Evolutionary conservation across 2,329 filamentous ascomycete genomes (phyloP).

Genomic region (Dendryphion nanum): DNA sequence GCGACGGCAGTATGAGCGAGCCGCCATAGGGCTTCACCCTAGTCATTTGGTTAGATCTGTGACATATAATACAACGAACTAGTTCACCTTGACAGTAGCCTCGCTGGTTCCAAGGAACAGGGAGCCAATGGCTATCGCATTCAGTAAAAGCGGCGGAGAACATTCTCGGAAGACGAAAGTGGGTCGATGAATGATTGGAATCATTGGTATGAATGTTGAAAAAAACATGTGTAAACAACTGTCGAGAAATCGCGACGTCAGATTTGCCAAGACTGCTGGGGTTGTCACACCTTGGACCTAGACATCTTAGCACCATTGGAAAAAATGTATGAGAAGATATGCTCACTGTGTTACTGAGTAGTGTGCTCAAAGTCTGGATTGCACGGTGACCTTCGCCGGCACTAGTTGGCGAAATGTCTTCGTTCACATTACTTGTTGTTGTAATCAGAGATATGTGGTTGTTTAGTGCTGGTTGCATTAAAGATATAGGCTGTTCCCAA

Average conservation of each 20-base stretch:
- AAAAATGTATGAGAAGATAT: too few species aligned
- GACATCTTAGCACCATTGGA: too few species aligned
- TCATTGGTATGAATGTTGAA: conserved; percentile 1
- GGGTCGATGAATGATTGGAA: conserved; percentile 1
- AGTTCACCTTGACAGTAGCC: neutral
- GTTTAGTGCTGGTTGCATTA: too few species aligned
- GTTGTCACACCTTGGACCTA: conserved; percentile 1
- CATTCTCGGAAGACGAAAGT: conserved; percentile 3
- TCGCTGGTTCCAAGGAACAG: conserved; percentile 2
- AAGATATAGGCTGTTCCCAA: too few species aligned
- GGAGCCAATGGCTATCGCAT: conserved; percentile 3
- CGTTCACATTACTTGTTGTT: too few species aligned
- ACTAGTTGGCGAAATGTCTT: too few species aligned
- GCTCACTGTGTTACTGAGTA: too few species aligned
- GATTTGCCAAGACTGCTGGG: neutral
- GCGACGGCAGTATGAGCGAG: neutral
- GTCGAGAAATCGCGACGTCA: conserved; percentile 2
- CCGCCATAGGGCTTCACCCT: neutral
- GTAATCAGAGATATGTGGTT: too few species aligned
- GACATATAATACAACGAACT: neutral
- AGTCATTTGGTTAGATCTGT: neutral
- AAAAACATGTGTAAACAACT: conserved; percentile 4
- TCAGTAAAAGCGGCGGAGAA: conserved; percentile 1
- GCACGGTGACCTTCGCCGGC: too few species aligned
- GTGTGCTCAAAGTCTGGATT: too few species aligned